These are phyloP conservation scores for Phytophthora pistaciae DNA, from an alignment of 352 stramenopile species.

Conservation along the genomic window DNA sequence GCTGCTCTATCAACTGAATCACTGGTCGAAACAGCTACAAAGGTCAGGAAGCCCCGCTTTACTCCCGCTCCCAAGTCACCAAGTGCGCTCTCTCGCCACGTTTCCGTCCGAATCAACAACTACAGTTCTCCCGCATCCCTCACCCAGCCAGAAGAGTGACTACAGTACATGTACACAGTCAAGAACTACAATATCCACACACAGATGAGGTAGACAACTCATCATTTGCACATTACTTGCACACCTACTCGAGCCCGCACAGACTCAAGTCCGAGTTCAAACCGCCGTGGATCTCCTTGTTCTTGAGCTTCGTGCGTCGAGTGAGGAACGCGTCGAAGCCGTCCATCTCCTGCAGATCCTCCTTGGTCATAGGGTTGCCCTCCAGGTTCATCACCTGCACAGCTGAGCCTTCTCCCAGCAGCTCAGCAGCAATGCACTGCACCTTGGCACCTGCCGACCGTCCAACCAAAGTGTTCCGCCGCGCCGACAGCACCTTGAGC, in stretches of 20 bases:
- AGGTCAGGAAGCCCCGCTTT: neutral
- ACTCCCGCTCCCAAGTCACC: slow-evolving; percentile 1
- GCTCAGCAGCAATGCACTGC: slow-evolving; percentile 64
- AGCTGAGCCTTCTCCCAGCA: slow-evolving; percentile 58
- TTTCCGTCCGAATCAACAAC: slow-evolving; percentile 35
- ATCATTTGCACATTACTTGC: slow-evolving; percentile 19
- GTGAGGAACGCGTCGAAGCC: slow-evolving; percentile 79
- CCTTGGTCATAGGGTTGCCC: slow-evolving; percentile 82
- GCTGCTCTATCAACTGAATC: slow-evolving; percentile 12
- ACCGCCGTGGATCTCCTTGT: slow-evolving; percentile 89
- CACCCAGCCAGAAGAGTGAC: slow-evolving; percentile 1
- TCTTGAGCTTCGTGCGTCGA: slow-evolving; percentile 83
- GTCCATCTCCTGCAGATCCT: slow-evolving; percentile 81
- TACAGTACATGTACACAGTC: slow-evolving; percentile 10
- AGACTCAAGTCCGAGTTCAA: slow-evolving; percentile 83
- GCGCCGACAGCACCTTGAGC: slow-evolving; percentile 79
- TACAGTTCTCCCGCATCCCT: slow-evolving; percentile 2
- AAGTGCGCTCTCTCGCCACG: slow-evolving; percentile 12
- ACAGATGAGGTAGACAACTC: slow-evolving; percentile 15
- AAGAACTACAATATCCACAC: slow-evolving; percentile 7
- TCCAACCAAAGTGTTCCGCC: slow-evolving; percentile 58
- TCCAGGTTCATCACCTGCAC: slow-evolving; percentile 89
- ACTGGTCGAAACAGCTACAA: neutral
- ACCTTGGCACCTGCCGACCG: slow-evolving; percentile 10
- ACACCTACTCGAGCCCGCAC: slow-evolving; percentile 74